These are phyloP conservation scores for Yueomyces sp. DNA, from an alignment of 805 yeast genomes.

Conservation along the genomic window DNA sequence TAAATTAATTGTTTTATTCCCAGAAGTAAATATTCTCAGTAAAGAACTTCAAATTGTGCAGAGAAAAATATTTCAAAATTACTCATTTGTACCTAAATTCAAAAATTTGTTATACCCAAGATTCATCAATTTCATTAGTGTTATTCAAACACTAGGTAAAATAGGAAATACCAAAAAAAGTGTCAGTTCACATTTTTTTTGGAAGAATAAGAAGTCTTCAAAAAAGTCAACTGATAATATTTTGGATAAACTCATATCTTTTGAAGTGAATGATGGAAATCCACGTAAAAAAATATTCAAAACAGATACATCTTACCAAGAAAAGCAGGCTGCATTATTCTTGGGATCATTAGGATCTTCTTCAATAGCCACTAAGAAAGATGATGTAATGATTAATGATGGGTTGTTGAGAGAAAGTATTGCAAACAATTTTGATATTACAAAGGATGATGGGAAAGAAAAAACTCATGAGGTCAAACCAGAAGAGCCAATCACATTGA, in stretches of 20 bases:
- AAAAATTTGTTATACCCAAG: constrained; percentile 66
- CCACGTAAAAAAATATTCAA: not conserved
- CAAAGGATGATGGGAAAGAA: not conserved
- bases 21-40: constrained; percentile 69
- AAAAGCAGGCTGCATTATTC: not conserved
- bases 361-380: not conserved
- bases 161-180: constrained; percentile 18
- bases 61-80: constrained; percentile 37
- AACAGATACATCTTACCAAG: not conserved
- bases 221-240: not conserved
- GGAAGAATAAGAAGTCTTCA: not conserved
- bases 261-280: not conserved
- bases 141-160: constrained; percentile 26
- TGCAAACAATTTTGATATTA: not conserved
- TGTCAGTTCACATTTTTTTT: not conserved
- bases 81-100: constrained; percentile 43
- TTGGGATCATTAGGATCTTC: not conserved
- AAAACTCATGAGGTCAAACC: not conserved
- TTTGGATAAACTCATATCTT: not conserved
- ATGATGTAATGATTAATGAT: not conserved
- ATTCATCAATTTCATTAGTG: constrained; percentile 42
- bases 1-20: constrained; percentile 63
- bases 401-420: not conserved
- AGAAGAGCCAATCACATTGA: constrained; percentile 1
- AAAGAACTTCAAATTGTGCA: constrained; percentile 36